Conservation (phyloP, 257 asterid genomes). For the Nicotiana knightiana region DNA sequence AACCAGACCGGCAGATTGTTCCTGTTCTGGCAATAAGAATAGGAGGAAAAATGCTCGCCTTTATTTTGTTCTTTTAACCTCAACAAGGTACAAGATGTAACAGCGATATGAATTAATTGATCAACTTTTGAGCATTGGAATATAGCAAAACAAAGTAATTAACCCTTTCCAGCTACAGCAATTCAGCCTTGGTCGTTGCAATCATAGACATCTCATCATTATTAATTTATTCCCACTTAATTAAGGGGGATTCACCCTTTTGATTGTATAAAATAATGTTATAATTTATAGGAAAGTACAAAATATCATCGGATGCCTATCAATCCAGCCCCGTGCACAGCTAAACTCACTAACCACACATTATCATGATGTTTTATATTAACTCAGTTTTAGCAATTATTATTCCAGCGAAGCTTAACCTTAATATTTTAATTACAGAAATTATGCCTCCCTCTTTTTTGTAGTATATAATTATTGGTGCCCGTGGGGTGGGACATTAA, state of each 20-base stretch:
- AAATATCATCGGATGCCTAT: constrained; percentile 12
- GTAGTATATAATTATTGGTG: neutral
- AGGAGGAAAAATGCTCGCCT: neutral
- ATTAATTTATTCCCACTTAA: neutral
- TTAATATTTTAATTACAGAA: neutral
- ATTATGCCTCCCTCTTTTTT: neutral
- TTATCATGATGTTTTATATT: neutral
- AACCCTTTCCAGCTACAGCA: neutral
- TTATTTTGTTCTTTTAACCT: neutral
- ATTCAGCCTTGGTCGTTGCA: neutral
- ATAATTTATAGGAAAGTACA: neutral
- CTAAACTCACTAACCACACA: constrained; percentile 4
- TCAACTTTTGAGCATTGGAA: neutral
- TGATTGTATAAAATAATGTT: neutral
- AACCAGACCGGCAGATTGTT: neutral
- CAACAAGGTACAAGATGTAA: neutral
- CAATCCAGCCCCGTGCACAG: constrained; percentile 11
- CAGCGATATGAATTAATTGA: neutral
- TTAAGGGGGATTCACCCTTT: neutral
- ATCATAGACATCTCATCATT: neutral
- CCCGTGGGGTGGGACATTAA: neutral
- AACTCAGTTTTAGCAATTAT: neutral
- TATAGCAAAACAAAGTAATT: neutral
- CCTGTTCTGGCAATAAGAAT: neutral
- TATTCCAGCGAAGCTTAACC: neutral